Evolutionary conservation across 2,329 filamentous ascomycete genomes (phyloP), one percentile per base, ranked within the genome.

Genomic region (Monosporascus cannonballus): DNA sequence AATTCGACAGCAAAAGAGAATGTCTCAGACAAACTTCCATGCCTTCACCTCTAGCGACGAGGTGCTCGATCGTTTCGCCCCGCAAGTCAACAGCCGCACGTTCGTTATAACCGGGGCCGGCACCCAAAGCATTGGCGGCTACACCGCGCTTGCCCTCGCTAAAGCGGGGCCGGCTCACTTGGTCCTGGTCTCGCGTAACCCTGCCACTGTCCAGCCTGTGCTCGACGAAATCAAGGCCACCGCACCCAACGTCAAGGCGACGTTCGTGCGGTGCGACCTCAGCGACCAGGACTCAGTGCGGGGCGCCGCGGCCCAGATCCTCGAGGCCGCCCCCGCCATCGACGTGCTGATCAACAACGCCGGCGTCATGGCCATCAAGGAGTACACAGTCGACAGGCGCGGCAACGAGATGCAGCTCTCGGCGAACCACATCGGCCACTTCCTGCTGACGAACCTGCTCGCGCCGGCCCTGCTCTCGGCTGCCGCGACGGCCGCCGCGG

Each of bases 341-440:
- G 56, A 61, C 51, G 56, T 58, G 4, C 49, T 60, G 25, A 50
- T 57, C 45, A 59, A 59, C 52, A 59, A 52, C 46, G 52, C 53
- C 38, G 59, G 48, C 42, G 38, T 59, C 38, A 52, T 56, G 59
- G 49, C 24, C 25, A 25, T 56, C 25, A 46, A 50, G 18, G 50
- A 59, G 6, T 59, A 55, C 56, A 58, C 54, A 6, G 49, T 52
- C 9, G 59, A 59, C 47, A 59, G 53, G 51, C 56, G 61, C 17
- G 59, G 59, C 8, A 24, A 50, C 53, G 57, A 61, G 54, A 24
- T 54, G 20, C 44, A 47, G 2, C 36, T 61, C 15, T 58, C 54
- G 9, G 27, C 56, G 7, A 56, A 58, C 51, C 56, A 62, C 45
- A 27, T 61, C 3, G 59, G 58, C 17, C 59, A 62, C 53, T 61